Conservation (phyloP, 371 early-diverging fungal species). For the Nematocida sp. region DNA sequence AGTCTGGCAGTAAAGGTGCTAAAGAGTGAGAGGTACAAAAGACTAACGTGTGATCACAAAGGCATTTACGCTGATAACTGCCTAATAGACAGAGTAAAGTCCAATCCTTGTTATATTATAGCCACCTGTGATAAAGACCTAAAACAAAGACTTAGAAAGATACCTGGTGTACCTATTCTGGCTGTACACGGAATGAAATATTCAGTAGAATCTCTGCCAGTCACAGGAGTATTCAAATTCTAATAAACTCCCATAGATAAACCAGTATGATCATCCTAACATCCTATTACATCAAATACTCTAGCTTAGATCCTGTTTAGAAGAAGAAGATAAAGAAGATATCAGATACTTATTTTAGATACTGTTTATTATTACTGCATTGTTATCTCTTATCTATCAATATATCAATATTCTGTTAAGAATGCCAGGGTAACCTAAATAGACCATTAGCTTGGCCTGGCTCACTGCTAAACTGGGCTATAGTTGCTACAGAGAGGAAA, state of each 20-base stretch:
- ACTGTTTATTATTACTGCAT: too few species aligned
- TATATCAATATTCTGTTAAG: too few species aligned
- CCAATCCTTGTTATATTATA: constrained; percentile 92
- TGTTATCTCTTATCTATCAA: too few species aligned
- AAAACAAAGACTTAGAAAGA: constrained; percentile 88
- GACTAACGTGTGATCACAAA: constrained; percentile 89
- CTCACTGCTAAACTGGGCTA: too few species aligned
- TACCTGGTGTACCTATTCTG: constrained; percentile 98
- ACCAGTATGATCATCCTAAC: too few species aligned
- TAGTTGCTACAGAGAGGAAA: too few species aligned
- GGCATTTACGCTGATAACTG: constrained; percentile 99
- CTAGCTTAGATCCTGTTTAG: too few species aligned
- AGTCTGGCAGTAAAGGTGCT: constrained; percentile 73
- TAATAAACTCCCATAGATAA: not conserved
- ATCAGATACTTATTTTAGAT: too few species aligned
- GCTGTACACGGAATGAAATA: constrained; percentile 82
- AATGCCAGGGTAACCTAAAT: too few species aligned
- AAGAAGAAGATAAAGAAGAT: too few species aligned
- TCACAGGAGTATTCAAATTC: constrained; percentile 44
- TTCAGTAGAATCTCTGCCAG: constrained; percentile 83
- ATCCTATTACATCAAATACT: too few species aligned
- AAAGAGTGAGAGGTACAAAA: constrained; percentile 67
- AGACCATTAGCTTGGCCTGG: too few species aligned
- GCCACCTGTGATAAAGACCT: constrained; percentile 97
- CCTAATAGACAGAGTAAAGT: constrained; percentile 83